Percentiles rank a stretch among this genome's conserved stretches.
phyloP scores from a whole-genome alignment of 208 protist species.

The Wallacemonas sp. region DNA sequence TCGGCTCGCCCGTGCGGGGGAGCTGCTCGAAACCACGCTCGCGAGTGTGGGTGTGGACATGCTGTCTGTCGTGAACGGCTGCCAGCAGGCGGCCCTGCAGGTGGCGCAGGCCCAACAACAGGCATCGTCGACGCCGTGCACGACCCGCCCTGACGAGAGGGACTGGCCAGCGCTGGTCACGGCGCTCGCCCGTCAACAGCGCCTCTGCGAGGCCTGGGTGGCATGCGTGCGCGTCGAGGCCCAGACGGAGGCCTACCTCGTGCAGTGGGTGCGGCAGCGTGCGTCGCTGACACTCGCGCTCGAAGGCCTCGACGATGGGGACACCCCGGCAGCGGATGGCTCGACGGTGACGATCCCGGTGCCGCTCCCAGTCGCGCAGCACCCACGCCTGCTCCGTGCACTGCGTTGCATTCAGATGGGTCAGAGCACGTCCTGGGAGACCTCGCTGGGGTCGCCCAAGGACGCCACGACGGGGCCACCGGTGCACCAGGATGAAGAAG shows the following conservation, averaged over 20 bases:
- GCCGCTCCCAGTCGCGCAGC: slow-evolving; percentile 30
- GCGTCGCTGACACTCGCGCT: slow-evolving; percentile 19
- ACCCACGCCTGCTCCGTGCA: slow-evolving; percentile 38
- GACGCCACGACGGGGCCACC: no score
- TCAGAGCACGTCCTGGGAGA: slow-evolving; percentile 15
- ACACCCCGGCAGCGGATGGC: background rate
- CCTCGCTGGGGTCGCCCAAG: background rate
- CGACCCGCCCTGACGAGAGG: no score
- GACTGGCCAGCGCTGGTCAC: slow-evolving; percentile 13
- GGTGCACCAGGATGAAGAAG: no score
- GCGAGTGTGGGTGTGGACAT: slow-evolving; percentile 25
- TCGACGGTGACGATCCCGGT: background rate
- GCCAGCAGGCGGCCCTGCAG: slow-evolving; percentile 34
- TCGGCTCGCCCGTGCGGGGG: slow-evolving; percentile 4
- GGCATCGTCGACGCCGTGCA: background rate
- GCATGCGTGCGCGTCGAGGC: slow-evolving; percentile 34
- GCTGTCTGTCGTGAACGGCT: slow-evolving; percentile 23
- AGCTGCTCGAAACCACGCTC: slow-evolving; percentile 23
- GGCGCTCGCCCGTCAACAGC: slow-evolving; percentile 42
- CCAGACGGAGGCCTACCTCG: slow-evolving; percentile 43
- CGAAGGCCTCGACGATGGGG: background rate
- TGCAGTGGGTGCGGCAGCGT: slow-evolving; percentile 62
- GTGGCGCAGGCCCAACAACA: slow-evolving; percentile 16
- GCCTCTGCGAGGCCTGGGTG: slow-evolving; percentile 41
- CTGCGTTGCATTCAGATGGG: slow-evolving; percentile 29